Evolutionary conservation across 2,329 filamentous ascomycete species (phyloP), one percentile per base, ranked within the genome.

Genomic region (Pyrenochaeta sp.): DNA sequence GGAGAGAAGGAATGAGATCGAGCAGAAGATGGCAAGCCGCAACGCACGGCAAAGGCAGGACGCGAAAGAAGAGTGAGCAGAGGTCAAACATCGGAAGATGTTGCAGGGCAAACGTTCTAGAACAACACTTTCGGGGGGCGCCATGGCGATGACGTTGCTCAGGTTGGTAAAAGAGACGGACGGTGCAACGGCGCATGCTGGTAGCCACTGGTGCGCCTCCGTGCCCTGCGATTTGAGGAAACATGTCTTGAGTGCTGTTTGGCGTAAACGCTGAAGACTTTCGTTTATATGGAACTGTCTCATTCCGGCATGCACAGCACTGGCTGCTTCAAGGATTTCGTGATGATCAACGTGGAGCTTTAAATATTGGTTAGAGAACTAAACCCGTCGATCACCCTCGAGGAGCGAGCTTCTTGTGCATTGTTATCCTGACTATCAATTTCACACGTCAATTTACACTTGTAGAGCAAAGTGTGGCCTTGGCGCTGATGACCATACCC

Each of bases 111-210:
- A 45, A 28, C n/a, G 56, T 62, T 67, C 65, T 66, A 67, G 65
- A 67, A 66, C 55, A 37, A 52, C 50, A 46, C 51, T 55, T 58
- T 59, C 53, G 42, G 50, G 30, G 43, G 34, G 49, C 50, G 56
- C 46, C 50, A 54, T 49, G 39, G 46, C 43, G 49, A 65, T 67
- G 65, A 66, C 65, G 65, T 62, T 45, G 46, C 24, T 27, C 50
- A 39, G 40, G 48, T 22, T 50, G 43, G 42, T 62, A 43, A 50
- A 61, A 49, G 49, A 52, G 44, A 50, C 40, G 37, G 48, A 43
- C 51, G 2, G 13, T 22, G 48, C 34, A 51, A 54, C 40, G 39
- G 48, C 52, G 59, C 30, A 22, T 47, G 48, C 56, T 47, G 37
- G 46, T 56, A 44, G 55, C 48, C 50, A 24, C 46, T 56, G 61